Conservation (phyloP, 305 asterid species). For the Rubia tinctorum region DNA sequence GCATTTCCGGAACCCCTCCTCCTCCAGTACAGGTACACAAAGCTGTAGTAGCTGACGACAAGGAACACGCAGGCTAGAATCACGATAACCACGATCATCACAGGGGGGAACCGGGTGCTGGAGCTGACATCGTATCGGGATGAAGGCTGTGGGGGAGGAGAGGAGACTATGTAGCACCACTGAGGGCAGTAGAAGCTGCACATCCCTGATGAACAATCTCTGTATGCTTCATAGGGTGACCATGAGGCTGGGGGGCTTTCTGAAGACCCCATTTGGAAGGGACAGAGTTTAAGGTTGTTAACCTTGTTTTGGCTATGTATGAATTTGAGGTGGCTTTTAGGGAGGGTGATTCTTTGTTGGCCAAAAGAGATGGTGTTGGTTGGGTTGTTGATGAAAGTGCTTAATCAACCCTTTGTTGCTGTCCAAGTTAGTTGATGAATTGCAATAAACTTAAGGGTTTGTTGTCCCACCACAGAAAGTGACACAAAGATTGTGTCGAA, state of each 20-base stretch:
- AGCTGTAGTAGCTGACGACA: constrained; percentile 24
- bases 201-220: constrained; percentile 50
- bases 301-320: constrained; percentile 27
- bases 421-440: constrained; percentile 29
- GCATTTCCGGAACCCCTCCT: background rate
- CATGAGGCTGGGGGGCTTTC: too few species aligned
- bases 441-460: constrained; percentile 5
- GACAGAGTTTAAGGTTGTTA: constrained; percentile 5
- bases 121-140: constrained; percentile 10
- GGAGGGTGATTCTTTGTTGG: too few species aligned
- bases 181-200: constrained; percentile 69
- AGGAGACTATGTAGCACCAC: constrained; percentile 59
- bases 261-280: constrained; percentile 34
- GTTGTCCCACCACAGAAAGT: constrained; percentile 18
- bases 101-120: constrained; percentile 37
- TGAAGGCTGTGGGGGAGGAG: constrained; percentile 43
- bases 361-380: constrained; percentile 24
- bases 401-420: constrained; percentile 16
- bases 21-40: constrained; percentile 25
- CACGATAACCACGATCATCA: constrained; percentile 40
- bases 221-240: constrained; percentile 37
- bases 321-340: too few species aligned
- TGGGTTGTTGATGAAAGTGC: constrained; percentile 18
- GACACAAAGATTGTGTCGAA: constrained; percentile 8
- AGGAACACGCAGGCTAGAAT: constrained; percentile 31